A percentile compares a stretch with the other conserved stretches of the same genome.
phyloP scores from a whole-genome alignment of 192 early-diverging fungal species.

The Coemansia sp. region DNA sequence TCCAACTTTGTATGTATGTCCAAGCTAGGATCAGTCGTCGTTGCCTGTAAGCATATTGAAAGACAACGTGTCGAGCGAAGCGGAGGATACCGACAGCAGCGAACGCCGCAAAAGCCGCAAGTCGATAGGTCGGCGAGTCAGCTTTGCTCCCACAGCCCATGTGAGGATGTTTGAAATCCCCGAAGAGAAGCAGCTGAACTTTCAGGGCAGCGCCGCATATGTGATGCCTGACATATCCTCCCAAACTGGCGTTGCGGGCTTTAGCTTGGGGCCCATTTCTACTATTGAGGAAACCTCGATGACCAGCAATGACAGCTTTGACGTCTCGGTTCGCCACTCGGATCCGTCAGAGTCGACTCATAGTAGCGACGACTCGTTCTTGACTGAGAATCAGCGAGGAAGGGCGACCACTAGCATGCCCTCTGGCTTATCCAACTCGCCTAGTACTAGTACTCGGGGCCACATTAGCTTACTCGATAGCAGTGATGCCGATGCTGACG shows the following conservation, averaged over 20 bases:
- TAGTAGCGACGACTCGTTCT: conserved; percentile 43
- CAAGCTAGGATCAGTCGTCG: conserved; percentile 23
- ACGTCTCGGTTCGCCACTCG: conserved; percentile 53
- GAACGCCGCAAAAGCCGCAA: conserved; percentile 50
- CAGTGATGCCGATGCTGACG: conserved; percentile 4
- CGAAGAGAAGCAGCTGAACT: conserved; percentile 35
- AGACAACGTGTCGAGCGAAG: conserved; percentile 15
- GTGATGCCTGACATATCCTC: conserved; percentile 54
- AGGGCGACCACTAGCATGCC: neutral
- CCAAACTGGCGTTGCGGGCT: conserved; percentile 45
- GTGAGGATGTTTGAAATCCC: conserved; percentile 56
- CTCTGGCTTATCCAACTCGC: neutral
- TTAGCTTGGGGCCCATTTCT: conserved; percentile 42
- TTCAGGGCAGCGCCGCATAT: conserved; percentile 30
- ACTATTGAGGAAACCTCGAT: conserved; percentile 50
- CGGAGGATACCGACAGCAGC: neutral
- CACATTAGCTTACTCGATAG: neutral
- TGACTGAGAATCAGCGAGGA: neutral
- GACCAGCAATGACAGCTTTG: conserved; percentile 55
- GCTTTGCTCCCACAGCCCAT: conserved; percentile 56
- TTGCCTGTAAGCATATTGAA: conserved; percentile 34
- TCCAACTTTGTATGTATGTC: neutral
- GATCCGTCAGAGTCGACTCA: conserved; percentile 44
- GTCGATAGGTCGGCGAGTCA: conserved; percentile 50
- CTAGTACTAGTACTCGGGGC: neutral